Conservation (phyloP, 2,329 filamentous ascomycete species). For the Alternaria triticimaculans region DNA sequence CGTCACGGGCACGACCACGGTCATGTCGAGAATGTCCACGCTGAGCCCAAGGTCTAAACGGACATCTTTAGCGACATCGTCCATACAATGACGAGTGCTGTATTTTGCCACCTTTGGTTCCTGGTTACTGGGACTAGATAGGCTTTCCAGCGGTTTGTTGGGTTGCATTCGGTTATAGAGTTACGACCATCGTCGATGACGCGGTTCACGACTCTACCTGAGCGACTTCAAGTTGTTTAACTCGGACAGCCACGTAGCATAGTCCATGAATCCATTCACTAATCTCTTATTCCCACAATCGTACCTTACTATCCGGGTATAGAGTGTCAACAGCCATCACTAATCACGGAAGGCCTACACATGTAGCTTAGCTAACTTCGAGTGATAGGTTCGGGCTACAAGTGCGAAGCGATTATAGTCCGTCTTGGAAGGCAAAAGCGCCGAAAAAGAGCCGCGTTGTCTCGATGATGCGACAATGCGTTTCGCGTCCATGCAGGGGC, state of each 20-base stretch:
- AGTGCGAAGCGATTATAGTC: background rate
- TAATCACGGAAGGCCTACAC: background rate
- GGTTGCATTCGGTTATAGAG: background rate
- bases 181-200: background rate
- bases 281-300: background rate
- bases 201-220: background rate
- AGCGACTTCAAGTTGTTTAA: background rate
- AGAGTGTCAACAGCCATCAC: background rate
- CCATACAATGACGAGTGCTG: background rate
- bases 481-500: background rate
- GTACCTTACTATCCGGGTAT: background rate
- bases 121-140: background rate
- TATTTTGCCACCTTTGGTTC: background rate
- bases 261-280: constrained; percentile 5
- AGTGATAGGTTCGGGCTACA: background rate
- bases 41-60: constrained; percentile 27
- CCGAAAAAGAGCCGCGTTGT: background rate
- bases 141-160: background rate
- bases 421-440: background rate
- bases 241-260: background rate
- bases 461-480: background rate
- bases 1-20: constrained; percentile 5
- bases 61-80: background rate
- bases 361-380: background rate
- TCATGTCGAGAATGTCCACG: constrained; percentile 17